Evolutionary conservation across 83 land plant genomes (phyloP), one percentile per base, ranked within the genome.

Genomic region (Picea abies): DNA sequence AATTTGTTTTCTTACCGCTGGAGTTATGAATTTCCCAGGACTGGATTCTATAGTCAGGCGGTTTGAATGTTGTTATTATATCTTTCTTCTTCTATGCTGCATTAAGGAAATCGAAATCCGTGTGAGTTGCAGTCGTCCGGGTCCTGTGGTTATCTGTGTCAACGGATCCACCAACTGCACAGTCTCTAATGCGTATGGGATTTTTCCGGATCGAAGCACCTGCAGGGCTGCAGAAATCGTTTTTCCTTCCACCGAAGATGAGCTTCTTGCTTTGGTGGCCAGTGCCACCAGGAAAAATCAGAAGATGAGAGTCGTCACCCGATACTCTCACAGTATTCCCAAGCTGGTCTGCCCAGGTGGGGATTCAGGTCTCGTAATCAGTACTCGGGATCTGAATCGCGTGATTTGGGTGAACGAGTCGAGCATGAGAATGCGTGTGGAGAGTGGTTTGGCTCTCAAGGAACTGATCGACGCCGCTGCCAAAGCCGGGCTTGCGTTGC

Each of bases 331-430:
- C 81, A 91, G 94, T 88, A 86, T 93, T 37, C 91, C 96, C 65
- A 93, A 95, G 83, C 81, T 93, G 58, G 89, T 84, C 0, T 95
- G 97, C 82, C 96, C 94, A 0, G 93, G 90, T 1, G 91, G 94
- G 8, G 83, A 69, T 12, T 69, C 83, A 10, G 93, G 93, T 12
- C 52, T 89, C 56, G 41, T 91, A 23, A 86, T 93, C 76, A 93
- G 95, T 84, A 93, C 87, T 4, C 52, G 77, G 61, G 26, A 88
- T 63, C 82, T 88, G 11, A 84, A 80, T 68, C 60, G 12, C 9
- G 81, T 29, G 3, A 6, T 93, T 10, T 32, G 19, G 11, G 60
- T 88, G 1, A 84, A 93, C 44, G 35, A 7, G 0, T 3, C 60
- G 16, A 39, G 80, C 71, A 83, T 72, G 88, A 84, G 75, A 39